Conservation (phyloP, 805 yeast genomes). For the Priceomyces castillae region DNA sequence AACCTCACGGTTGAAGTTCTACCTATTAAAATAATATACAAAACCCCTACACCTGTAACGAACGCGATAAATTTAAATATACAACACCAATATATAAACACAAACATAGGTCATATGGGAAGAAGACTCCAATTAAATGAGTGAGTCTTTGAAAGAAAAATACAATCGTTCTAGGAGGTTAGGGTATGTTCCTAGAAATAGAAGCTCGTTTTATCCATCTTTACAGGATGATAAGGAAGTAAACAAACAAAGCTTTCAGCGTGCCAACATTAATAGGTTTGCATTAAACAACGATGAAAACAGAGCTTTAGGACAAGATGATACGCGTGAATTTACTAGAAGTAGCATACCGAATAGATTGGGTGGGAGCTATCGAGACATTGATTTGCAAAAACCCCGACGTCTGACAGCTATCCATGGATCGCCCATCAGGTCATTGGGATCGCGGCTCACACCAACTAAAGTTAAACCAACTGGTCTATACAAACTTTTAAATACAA, state of each 20-base stretch:
- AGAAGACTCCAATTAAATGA: conserved; percentile 1
- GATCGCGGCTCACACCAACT: conserved; percentile 7
- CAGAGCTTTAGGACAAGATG: neutral
- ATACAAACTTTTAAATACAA: conserved; percentile 10
- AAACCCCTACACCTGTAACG: neutral
- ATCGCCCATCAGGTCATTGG: conserved; percentile 8
- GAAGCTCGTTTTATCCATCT: conserved; percentile 2
- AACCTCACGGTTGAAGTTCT: no score
- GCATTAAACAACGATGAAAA: neutral
- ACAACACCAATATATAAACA: neutral
- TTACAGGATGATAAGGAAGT: neutral
- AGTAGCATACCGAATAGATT: no score
- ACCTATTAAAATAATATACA: no score
- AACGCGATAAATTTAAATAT: neutral
- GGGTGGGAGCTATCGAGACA: no score
- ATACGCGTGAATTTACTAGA: no score
- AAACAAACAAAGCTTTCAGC: conserved; percentile 5
- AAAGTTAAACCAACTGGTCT: conserved; percentile 9
- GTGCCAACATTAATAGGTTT: conserved; percentile 1
- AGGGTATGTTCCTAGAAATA: conserved; percentile 4
- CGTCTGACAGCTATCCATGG: neutral
- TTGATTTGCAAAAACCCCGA: no score
- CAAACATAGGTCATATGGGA: neutral
- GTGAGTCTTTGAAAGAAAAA: conserved; percentile 9
- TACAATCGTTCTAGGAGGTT: conserved; percentile 7